Evolutionary conservation across 2,329 filamentous ascomycete genomes (phyloP), one percentile per base, ranked within the genome.

Genomic region (Colletotrichum camelliae): DNA sequence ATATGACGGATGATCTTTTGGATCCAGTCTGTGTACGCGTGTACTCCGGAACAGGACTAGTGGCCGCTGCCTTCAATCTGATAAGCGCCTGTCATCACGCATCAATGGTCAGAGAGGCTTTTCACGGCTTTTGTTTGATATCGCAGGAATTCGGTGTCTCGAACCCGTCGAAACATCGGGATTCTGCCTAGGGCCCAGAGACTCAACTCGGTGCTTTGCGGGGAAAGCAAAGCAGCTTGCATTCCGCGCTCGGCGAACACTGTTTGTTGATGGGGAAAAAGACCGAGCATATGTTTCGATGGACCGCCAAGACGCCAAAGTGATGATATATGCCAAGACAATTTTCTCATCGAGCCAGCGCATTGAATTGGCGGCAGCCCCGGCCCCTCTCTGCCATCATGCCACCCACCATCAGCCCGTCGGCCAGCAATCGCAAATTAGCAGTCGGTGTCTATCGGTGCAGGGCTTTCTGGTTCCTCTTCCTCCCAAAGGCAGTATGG

Each of bases 321-420:
- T 72, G 52, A 72, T 71, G 72, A 74, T 72, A 68, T 61, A 66
- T 31, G 72, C 72, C 72, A 74, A 74, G 72, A 61, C 61, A 33
- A 33, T 52, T 55, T 52, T 65, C 29, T 9, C 18, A 58, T 70
- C 66, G 15, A 57, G 39, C 18, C 43, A 18, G 24, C 18, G 48
- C 35, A 60, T 66, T 73, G 58, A 66, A 39, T 37, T 37, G 48
- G 61, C 72, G 72, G 72, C 24, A 52, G 67, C 35, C 21, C 67
- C 67, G 67, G 67, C 72, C 67, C 58, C 72, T 66, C 67, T 70
- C 33, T 18, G 29, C 18, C 70, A 12, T 52, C 35, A 60, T 37
- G 35, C 29, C 60, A 74, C 43, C 58, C 67, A 33, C 71, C 33
- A 21, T 55, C 65, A 64, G 35, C 37, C 33, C 48, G 35, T 21